Percentiles rank a stretch among this genome's conserved stretches.
Conservation (phyloP, 139 green algal species). For the Dunaliella primolecta region DNA sequence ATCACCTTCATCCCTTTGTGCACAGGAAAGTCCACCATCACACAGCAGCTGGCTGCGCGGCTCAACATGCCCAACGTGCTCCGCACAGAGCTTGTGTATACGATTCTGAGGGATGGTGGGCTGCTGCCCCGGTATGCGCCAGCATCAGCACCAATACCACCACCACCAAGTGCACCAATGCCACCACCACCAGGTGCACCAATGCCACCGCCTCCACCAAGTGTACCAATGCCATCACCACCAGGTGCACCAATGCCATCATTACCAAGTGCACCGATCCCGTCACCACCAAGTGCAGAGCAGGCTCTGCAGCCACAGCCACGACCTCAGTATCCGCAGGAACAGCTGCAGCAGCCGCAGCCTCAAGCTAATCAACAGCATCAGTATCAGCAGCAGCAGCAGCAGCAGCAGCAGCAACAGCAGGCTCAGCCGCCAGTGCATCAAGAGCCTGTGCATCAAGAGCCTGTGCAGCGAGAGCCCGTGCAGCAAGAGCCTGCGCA, state of each 20-base stretch:
- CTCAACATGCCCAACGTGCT: slow-evolving; percentile 95
- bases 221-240: not conserved
- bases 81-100: slow-evolving; percentile 83
- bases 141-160: not conserved
- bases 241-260: not conserved
- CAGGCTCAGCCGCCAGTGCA: not conserved
- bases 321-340: not conserved
- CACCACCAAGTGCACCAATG: not conserved
- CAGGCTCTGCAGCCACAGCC: too few relatives aligned
- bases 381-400: not conserved
- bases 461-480: not conserved
- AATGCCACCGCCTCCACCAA: too few relatives aligned
- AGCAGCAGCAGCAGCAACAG: not conserved
- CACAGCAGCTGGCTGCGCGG: slow-evolving; percentile 84
- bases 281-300: too few relatives aligned
- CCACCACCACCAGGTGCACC: too few relatives aligned
- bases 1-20: too few relatives aligned
- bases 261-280: not conserved
- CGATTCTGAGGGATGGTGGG: slow-evolving; percentile 40
- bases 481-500: not conserved
- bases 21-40: slow-evolving; percentile 85
- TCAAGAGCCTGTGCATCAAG: not conserved
- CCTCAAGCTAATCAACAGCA: not conserved
- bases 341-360: not conserved
- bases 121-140: not conserved